Base-by-base conservation (phyloP, 73 alveolate species). In the Halteria grandinella region DNA sequence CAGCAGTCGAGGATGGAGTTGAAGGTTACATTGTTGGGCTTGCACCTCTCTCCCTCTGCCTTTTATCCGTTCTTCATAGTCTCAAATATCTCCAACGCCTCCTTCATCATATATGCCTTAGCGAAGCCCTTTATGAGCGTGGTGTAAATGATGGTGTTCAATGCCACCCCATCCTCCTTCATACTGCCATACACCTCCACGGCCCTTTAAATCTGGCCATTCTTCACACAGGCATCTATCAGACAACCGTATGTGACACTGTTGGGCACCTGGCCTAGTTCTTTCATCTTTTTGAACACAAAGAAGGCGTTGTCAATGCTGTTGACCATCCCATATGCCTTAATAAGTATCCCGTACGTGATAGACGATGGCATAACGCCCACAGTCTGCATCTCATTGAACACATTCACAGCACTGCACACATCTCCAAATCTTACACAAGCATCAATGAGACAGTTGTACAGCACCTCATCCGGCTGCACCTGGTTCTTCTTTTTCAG, bases 231-330 rank as follows among this genome's bases (percentile, higher is more conserved):
- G 18, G 99, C 99, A 69, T 95, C 96, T 33, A 95, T 70, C 75
- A 95, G 69, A 63, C 99, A 95, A 50, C 99, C 99, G 57, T 91
- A 95, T 5, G 99, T 95, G 47, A 95, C 95, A 32, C 88, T 91
- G 21, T 94, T 89, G 2, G 96, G 93, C 60, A 84, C 92, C 55
- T 93, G 91, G 50, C 85, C 59, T 59, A 66, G 90, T 33, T 83
- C 94, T 83, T 93, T 89, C 97, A 93, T 90, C 73, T 93, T 89
- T 40, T 75, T 81, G 84, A 93, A 95, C 0, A 88, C 94, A 27
- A 69, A 81, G 49, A 91, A 53, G 39, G 97, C 99, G 60, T 93
- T 91, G 36, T 88, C 94, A 28, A 95, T 69, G 62, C 91, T 89
- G 18, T 94, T 92, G 50, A 94, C 93, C 83, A 83, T 88, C 15